These are phyloP conservation scores for Pisolithus thermaeus DNA, from an alignment of 1,284 basidiomycete species.

Conservation along the genomic window DNA sequence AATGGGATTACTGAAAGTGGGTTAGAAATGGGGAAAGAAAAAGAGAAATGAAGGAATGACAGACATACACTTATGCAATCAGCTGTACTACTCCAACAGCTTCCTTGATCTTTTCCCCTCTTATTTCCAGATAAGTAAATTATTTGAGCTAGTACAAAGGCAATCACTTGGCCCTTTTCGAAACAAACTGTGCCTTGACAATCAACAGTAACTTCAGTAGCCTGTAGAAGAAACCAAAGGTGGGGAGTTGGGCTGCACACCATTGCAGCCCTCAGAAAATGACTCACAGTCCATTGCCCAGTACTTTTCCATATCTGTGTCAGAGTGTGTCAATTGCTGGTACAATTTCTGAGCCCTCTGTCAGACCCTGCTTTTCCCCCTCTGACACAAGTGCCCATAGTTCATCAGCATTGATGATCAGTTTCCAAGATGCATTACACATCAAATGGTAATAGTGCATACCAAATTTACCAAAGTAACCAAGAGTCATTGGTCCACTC, in stretches of 20 bases:
- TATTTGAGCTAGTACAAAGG: constrained; percentile 17
- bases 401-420: constrained; percentile 97
- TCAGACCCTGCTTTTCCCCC: constrained; percentile 70
- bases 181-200: constrained; percentile 94
- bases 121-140: constrained; percentile 4
- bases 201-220: constrained; percentile 86
- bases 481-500: no score
- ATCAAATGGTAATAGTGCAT: constrained; percentile 98
- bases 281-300: constrained; percentile 80
- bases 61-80: constrained; percentile 60
- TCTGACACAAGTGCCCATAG: constrained; percentile 77
- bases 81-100: constrained; percentile 91
- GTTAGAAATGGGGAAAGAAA: constrained; percentile 10
- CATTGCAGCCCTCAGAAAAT: not conserved
- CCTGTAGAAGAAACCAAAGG: constrained; percentile 31
- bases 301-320: constrained; percentile 87
- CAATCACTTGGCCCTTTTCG: constrained; percentile 78
- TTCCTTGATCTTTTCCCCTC: constrained; percentile 84
- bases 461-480: constrained; percentile 99
- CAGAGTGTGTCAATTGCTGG: constrained; percentile 87
- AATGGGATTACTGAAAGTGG: no score
- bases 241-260: not conserved
- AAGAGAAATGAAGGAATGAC: constrained; percentile 21
- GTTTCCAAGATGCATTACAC: constrained; percentile 86
- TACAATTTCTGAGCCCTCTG: constrained; percentile 68